Base-by-base conservation (phyloP, 305 asterid genomes). In the Salvia sclarea region DNA sequence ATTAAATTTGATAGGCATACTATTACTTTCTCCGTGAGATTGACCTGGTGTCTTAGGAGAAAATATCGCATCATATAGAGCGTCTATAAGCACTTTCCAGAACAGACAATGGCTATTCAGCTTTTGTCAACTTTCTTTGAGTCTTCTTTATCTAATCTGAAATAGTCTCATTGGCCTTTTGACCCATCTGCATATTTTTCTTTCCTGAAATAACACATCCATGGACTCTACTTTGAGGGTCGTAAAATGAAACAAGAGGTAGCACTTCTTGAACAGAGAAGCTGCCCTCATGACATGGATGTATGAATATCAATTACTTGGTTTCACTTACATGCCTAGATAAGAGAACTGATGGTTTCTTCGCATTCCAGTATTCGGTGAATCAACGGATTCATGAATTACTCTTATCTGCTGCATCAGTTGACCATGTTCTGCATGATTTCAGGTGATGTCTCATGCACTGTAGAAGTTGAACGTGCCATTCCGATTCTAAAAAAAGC, bases 361-460 rank as follows among this genome's bases (percentile, higher is more conserved):
- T 9, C 21, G 66, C 60, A 16, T 47, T n/a, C n/a, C n/a, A n/a
- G n/a, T n/a, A n/a, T n/a, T n/a, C n/a, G n/a, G n/a, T n/a, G n/a
- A n/a, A n/a, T n/a, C n/a, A n/a, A n/a, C n/a, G n/a, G n/a, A n/a
- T n/a, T n/a, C n/a, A n/a, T n/a, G n/a, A n/a, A n/a, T n/a, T n/a
- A n/a, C n/a, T n/a, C n/a, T n/a, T n/a, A n/a, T n/a, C n/a, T n/a
- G n/a, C n/a, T n/a, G n/a, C n/a, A n/a, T n/a, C n/a, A n/a, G n/a
- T 55, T 38, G 41, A 37, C 49, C 49, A 33, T 75, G 48, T 41
- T 53, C 38, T 31, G 25, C 74, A 17, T 73, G 79, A n/a, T n/a
- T n/a, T n/a, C 85, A 91, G 97, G 91, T 33, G 91, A 85, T 72
- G 71, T 85, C 75, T 85, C 85, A 71, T 88, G 96, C 68, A 85